Base-by-base conservation (phyloP, 2,329 filamentous ascomycete species). In the Colletotrichum sp. region DNA sequence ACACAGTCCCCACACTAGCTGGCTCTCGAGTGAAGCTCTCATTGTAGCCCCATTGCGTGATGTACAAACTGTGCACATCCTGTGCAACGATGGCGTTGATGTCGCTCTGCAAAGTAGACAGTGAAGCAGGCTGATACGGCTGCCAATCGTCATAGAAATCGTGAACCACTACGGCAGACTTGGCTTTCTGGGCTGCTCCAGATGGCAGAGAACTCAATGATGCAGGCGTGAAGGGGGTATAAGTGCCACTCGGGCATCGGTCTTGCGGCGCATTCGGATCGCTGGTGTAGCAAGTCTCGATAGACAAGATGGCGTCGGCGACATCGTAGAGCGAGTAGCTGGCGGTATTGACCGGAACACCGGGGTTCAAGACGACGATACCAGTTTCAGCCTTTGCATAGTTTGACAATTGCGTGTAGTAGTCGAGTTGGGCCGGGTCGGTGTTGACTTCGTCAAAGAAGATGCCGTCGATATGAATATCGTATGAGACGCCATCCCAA, bases 391-490 rank as follows among this genome's bases (percentile, higher is more conserved):
- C 10, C 6, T 58, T 71, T 1, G 69, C 69, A 1, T 71, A 66
- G 60, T 66, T 24, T 30, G 60, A 66, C 9, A 66, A 7, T 24
- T 71, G 30, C 1, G 69, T 71, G 60, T 58, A 71, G 43, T 71
- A 71, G 13, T 66, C 60, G 24, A 71, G 43, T n/a, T 58, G 43
- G 1, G 69, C 8, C 12, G 60, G 32, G 6, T 32, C 69, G 16
- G 60, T 66, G 69, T 71, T 58, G 30, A 66, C 69, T 21, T 71
- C 69, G 9, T 71, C 69, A 1, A 71, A 71, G 24, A 71, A 71
- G 43, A 71, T 43, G 8, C 69, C 69, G n/a, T 65, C 43, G 28
- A 66, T 32, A 24, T 34, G 32, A n/a, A 71, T 66, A 9, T 71
- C 61, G 6, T 48, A 66, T 2, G 60, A 57, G 24, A 28, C 34